Conservation (phyloP, 345 rosid genomes). For the Euphorbia peplus region DNA sequence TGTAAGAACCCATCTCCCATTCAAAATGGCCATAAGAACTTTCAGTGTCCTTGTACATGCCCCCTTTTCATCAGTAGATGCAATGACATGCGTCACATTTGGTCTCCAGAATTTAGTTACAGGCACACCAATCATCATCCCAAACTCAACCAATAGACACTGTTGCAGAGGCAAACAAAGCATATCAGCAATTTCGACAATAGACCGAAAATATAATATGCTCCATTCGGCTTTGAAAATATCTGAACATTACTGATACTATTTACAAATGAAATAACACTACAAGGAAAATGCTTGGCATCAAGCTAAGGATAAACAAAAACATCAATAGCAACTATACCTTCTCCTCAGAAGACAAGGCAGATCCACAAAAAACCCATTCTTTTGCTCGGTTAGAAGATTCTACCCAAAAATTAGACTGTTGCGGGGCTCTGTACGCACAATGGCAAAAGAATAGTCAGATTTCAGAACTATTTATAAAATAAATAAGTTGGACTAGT, state of each 20-base stretch:
- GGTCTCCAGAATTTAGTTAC: constrained; percentile 74
- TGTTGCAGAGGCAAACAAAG: constrained; percentile 24
- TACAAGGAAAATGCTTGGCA: not conserved
- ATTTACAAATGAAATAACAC: no score
- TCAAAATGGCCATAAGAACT: constrained; percentile 80
- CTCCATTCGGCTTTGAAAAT: not conserved
- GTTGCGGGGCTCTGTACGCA: constrained; percentile 41
- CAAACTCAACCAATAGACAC: constrained; percentile 58
- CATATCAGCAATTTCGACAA: constrained; percentile 3
- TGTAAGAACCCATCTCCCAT: constrained; percentile 77
- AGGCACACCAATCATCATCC: constrained; percentile 45
- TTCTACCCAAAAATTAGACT: constrained; percentile 27
- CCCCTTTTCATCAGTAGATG: constrained; percentile 59
- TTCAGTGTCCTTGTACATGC: constrained; percentile 79
- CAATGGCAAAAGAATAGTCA: constrained; percentile 6
- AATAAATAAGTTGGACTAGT: not conserved
- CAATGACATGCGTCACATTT: constrained; percentile 80
- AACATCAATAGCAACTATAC: constrained; percentile 25
- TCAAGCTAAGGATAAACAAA: not conserved
- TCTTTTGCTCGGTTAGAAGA: constrained; percentile 30
- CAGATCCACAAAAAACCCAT: constrained; percentile 83
- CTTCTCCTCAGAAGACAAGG: constrained; percentile 73
- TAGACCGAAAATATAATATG: not conserved
- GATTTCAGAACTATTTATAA: not conserved
- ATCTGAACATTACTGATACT: no score